Conservation (phyloP, 2,329 filamentous ascomycete genomes). For the Alternaria atra region DNA sequence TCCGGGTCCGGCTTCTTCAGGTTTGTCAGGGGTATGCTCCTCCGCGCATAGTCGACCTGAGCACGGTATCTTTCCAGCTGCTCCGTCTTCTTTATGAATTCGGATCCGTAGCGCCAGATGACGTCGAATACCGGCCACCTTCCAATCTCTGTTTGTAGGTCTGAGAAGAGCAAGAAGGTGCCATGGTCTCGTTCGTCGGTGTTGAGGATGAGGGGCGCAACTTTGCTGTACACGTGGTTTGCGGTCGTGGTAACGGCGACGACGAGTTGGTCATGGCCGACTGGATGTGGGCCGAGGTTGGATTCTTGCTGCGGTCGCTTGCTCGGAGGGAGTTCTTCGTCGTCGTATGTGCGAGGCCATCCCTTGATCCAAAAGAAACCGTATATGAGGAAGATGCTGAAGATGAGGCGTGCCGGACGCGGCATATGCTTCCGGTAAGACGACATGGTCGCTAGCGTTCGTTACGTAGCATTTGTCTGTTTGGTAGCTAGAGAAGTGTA, state of each 20-base stretch:
- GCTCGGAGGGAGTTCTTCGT: constrained; percentile 40
- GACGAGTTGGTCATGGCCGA: constrained; percentile 52
- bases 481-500: neutral
- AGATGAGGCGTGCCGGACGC: constrained; percentile 34
- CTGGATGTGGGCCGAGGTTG: constrained; percentile 27
- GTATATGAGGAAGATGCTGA: constrained; percentile 32
- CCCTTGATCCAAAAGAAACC: constrained; percentile 45
- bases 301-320: constrained; percentile 25
- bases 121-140: constrained; percentile 51
- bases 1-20: constrained; percentile 27
- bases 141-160: constrained; percentile 46
- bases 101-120: constrained; percentile 39
- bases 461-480: constrained; percentile 17
- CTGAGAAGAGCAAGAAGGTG: constrained; percentile 51
- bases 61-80: constrained; percentile 51
- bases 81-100: constrained; percentile 39
- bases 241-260: constrained; percentile 66
- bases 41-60: constrained; percentile 41
- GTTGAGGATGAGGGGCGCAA: constrained; percentile 53
- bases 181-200: constrained; percentile 43
- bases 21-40: constrained; percentile 38
- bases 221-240: constrained; percentile 63
- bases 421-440: constrained; percentile 30
- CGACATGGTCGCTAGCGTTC: constrained; percentile 34
- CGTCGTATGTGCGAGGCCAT: constrained; percentile 45